These are phyloP conservation scores for Phytophthora boehmeriae DNA, from an alignment of 352 stramenopile species.

Conservation along the genomic window DNA sequence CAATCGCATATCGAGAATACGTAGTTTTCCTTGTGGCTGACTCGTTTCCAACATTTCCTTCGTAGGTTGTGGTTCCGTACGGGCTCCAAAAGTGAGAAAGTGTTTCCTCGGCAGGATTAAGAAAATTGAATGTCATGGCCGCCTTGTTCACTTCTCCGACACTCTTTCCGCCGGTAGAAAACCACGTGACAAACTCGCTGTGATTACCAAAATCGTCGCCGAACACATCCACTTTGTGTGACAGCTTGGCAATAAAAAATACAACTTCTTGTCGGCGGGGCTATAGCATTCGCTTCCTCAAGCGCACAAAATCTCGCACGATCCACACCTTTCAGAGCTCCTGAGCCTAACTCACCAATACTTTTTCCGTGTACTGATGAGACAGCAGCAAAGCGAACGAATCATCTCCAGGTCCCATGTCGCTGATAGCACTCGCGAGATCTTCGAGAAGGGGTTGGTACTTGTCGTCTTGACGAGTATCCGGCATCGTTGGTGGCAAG, in stretches of 20 bases:
- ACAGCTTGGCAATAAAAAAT: conserved; percentile 18
- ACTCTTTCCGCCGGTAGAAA: conserved; percentile 1
- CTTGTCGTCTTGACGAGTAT: conserved; percentile 7
- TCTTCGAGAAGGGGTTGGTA: not conserved
- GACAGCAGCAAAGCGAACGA: conserved; percentile 19
- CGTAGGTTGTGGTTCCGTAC: conserved; percentile 10
- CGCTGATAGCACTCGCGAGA: conserved; percentile 19
- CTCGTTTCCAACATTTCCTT: conserved; percentile 30
- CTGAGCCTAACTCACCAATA: conserved; percentile 12
- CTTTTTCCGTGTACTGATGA: conserved; percentile 26
- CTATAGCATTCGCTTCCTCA: conserved; percentile 10
- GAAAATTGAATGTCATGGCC: conserved; percentile 17
- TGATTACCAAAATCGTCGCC: too few species aligned
- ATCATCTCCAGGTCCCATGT: conserved; percentile 46
- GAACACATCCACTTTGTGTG: conserved; percentile 15
- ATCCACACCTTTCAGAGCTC: conserved; percentile 24
- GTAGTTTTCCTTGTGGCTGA: conserved; percentile 19
- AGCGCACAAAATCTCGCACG: conserved; percentile 13
- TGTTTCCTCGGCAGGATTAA: conserved; percentile 27
- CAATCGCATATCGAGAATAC: conserved; percentile 24
- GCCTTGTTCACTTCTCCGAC: conserved; percentile 1
- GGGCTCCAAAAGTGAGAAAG: conserved; percentile 18
- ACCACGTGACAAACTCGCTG: conserved; percentile 16
- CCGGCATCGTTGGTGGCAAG: conserved; percentile 14
- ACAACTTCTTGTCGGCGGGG: conserved; percentile 4